These are phyloP conservation scores for Lachnum nothofagi DNA, from an alignment of 2,329 filamentous ascomycete species.

Conservation along the genomic window DNA sequence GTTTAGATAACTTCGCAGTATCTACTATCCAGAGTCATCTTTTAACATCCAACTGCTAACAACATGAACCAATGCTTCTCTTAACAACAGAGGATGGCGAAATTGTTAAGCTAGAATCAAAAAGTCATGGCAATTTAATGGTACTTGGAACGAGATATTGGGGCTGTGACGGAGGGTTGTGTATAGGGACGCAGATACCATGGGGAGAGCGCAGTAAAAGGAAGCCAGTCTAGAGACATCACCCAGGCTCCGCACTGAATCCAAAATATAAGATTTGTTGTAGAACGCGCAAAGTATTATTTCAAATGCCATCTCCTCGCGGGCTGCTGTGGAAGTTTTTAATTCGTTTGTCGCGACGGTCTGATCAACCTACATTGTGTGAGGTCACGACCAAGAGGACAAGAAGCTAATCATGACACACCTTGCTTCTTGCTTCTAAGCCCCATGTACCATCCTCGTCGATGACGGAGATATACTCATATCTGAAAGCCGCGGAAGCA, in stretches of 20 bases:
- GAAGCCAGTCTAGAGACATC: conserved; percentile 10
- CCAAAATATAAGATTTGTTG: conserved; percentile 8
- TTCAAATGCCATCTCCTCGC: conserved; percentile 3
- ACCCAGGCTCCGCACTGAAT: neutral
- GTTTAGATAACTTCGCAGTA: no score
- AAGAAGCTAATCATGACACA: no score
- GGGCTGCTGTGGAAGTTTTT: no score
- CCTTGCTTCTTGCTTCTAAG: conserved; percentile 2
- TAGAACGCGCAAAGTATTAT: conserved; percentile 16
- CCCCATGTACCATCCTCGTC: conserved; percentile 16
- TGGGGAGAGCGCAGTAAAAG: conserved; percentile 13
- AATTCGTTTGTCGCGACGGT: no score
- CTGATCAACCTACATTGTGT: neutral
- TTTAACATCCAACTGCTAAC: conserved; percentile 7
- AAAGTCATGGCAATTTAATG: neutral
- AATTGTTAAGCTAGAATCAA: conserved; percentile 4
- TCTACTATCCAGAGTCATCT: no score
- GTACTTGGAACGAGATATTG: neutral
- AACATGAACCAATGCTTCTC: conserved; percentile 14
- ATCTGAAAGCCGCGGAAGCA: conserved; percentile 3
- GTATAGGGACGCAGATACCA: neutral
- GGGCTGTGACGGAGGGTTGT: neutral
- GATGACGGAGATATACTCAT: conserved; percentile 16
- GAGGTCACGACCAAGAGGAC: no score
- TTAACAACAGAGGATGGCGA: conserved; percentile 12